A percentile compares a stretch with the other conserved stretches of the same genome.
phyloP scores from a whole-genome alignment of 768 basidiomycete genomes.

The Aureoboletus auriporus region DNA sequence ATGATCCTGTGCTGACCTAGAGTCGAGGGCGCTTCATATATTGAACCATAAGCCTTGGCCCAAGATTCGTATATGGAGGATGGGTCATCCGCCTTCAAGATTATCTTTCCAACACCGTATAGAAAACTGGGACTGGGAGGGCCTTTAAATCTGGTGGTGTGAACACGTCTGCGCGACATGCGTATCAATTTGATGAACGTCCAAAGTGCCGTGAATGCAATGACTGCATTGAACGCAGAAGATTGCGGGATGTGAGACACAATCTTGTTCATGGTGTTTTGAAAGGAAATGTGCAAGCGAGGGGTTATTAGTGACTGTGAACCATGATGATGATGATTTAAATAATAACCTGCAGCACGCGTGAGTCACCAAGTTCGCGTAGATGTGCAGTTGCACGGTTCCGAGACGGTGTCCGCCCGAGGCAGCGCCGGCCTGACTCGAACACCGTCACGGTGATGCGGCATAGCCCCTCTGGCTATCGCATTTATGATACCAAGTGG shows the following conservation, averaged over 20 bases:
- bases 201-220: slow-evolving; percentile 1
- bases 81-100: slow-evolving; percentile 1
- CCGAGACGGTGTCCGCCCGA: too few relatives aligned
- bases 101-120: slow-evolving; percentile 12
- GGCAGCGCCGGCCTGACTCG: too few relatives aligned
- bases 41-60: slow-evolving; percentile 16
- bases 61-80: slow-evolving; percentile 16
- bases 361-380: too few relatives aligned
- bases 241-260: neutral
- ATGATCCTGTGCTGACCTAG: slow-evolving; percentile 11
- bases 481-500: too few relatives aligned
- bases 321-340: too few relatives aligned
- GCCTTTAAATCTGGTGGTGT: slow-evolving; percentile 14
- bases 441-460: too few relatives aligned
- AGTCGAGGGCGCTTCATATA: slow-evolving; percentile 9
- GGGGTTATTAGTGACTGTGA: too few relatives aligned
- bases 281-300: too few relatives aligned
- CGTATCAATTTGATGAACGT: slow-evolving; percentile 8
- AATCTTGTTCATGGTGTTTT: neutral
- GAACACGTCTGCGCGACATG: slow-evolving; percentile 7
- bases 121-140: slow-evolving; percentile 13
- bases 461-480: too few relatives aligned
- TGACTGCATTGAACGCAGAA: neutral
- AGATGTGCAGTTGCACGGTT: too few relatives aligned
- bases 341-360: too few relatives aligned